Evolutionary conservation across 495 filamentous ascomycete species (phyloP).

Genomic region (Hyaloscypha variabilis): DNA sequence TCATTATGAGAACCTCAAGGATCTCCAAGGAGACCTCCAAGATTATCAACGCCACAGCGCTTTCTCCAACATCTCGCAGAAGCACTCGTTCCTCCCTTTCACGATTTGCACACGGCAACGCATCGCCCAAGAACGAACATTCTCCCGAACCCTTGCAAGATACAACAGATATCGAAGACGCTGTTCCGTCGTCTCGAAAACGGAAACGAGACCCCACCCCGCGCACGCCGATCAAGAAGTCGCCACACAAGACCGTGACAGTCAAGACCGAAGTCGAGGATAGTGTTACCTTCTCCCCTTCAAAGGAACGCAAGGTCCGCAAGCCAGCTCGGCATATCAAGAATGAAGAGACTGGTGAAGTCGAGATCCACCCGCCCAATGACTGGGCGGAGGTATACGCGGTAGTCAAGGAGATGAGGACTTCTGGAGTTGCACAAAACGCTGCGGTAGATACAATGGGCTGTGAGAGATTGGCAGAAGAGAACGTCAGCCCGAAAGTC

Average conservation of each 20-base stretch:
- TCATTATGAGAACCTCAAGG: slow-evolving; percentile 62
- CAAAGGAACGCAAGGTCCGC: slow-evolving; percentile 52
- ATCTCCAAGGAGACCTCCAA: slow-evolving; percentile 61
- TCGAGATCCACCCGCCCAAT: slow-evolving; percentile 65
- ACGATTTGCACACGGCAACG: slow-evolving; percentile 41
- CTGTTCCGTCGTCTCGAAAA: slow-evolving; percentile 23
- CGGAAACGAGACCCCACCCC: slow-evolving; percentile 33
- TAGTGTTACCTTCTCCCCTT: slow-evolving; percentile 50
- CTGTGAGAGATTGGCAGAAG: slow-evolving; percentile 75
- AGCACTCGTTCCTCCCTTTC: slow-evolving; percentile 48
- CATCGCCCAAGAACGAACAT: slow-evolving; percentile 32
- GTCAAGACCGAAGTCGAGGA: slow-evolving; percentile 65
- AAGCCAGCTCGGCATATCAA: slow-evolving; percentile 68
- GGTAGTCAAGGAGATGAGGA: slow-evolving; percentile 77
- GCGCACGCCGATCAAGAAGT: slow-evolving; percentile 30
- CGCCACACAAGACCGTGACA: slow-evolving; percentile 21
- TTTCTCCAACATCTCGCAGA: slow-evolving; percentile 40
- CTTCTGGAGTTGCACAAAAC: slow-evolving; percentile 55
- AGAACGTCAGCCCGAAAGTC: slow-evolving; percentile 56
- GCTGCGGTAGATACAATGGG: slow-evolving; percentile 99
- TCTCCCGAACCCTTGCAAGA: slow-evolving; percentile 20
- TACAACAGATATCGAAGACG: slow-evolving; percentile 23
- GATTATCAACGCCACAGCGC: slow-evolving; percentile 47
- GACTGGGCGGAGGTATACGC: slow-evolving; percentile 87
- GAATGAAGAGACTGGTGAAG: slow-evolving; percentile 53